Evolutionary conservation across 2,329 filamentous ascomycete genomes (phyloP).

Genomic region (Fusarium foetens): DNA sequence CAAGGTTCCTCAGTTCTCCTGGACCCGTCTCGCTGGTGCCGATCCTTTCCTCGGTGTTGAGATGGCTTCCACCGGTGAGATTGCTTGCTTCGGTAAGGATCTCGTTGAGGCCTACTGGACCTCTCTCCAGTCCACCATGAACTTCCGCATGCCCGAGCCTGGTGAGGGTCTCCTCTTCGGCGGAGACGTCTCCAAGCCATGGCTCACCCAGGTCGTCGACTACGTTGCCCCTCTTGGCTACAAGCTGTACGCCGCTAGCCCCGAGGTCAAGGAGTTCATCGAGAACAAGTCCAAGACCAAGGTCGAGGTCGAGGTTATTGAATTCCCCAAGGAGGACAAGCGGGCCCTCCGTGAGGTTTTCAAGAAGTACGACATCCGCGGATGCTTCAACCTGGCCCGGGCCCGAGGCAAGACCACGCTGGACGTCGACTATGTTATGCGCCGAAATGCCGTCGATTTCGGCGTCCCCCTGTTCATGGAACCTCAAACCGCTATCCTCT

Average conservation of each 20-base stretch:
- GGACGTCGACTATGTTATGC: slow-evolving; percentile 98
- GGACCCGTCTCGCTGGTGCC: slow-evolving; percentile 96
- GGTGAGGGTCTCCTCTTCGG: slow-evolving; percentile 96
- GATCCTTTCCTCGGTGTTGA: slow-evolving; percentile 98
- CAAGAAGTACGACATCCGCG: slow-evolving; percentile 94
- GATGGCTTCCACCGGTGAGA: slow-evolving; percentile 97
- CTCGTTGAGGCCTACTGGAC: slow-evolving; percentile 98
- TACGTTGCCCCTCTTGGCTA: slow-evolving; percentile 90
- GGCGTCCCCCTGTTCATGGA: slow-evolving; percentile 99
- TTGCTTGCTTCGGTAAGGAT: slow-evolving; percentile 98
- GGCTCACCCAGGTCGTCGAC: slow-evolving; percentile 83
- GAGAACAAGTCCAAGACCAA: slow-evolving; percentile 75
- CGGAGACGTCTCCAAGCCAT: slow-evolving; percentile 78
- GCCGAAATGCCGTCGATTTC: slow-evolving; percentile 97
- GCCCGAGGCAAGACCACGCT: slow-evolving; percentile 82
- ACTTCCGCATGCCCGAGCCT: slow-evolving; percentile 95
- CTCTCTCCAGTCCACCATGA: slow-evolving; percentile 96
- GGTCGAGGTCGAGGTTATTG: slow-evolving; percentile 85
- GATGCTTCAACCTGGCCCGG: slow-evolving; percentile 93
- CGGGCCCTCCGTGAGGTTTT: slow-evolving; percentile 93
- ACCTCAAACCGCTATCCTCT: slow-evolving; percentile 95
- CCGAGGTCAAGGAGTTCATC: slow-evolving; percentile 83
- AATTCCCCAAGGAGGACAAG: slow-evolving; percentile 98
- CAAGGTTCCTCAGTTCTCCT: slow-evolving; percentile 99
- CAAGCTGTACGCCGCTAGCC: slow-evolving; percentile 89